These are phyloP conservation scores for Diplodia corticola DNA, from an alignment of 2,329 filamentous ascomycete genomes.

Conservation along the genomic window DNA sequence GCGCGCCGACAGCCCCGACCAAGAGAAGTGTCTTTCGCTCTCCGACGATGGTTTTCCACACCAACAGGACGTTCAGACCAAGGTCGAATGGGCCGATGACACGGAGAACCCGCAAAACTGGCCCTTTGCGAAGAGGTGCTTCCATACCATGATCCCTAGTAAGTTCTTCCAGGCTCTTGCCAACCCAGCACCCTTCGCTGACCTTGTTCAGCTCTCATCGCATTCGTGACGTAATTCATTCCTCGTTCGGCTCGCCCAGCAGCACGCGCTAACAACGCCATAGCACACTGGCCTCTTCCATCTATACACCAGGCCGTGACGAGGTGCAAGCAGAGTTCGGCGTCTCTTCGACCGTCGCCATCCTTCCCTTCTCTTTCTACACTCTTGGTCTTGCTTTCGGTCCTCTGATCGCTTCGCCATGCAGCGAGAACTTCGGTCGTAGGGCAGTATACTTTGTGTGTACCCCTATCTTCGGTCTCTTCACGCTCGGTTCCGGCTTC, in stretches of 20 bases:
- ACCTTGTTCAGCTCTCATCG: slow-evolving; percentile 29
- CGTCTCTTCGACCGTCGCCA: slow-evolving; percentile 27
- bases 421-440: slow-evolving; percentile 71
- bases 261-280: not conserved
- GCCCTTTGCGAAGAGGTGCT: slow-evolving; percentile 64
- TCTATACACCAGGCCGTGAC: slow-evolving; percentile 22
- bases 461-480: slow-evolving; percentile 62
- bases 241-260: not conserved
- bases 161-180: slow-evolving; percentile 30
- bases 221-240: slow-evolving; percentile 15
- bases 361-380: slow-evolving; percentile 31
- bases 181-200: slow-evolving; percentile 63
- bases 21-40: slow-evolving; percentile 1
- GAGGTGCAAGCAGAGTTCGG: slow-evolving; percentile 26
- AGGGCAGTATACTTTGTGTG: slow-evolving; percentile 68
- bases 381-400: slow-evolving; percentile 61
- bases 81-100: slow-evolving; percentile 63
- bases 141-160: slow-evolving; percentile 19
- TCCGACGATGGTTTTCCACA: not conserved
- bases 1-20: not conserved
- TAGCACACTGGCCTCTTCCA: slow-evolving; percentile 21
- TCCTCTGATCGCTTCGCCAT: slow-evolving; percentile 69
- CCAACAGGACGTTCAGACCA: slow-evolving; percentile 26
- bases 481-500: slow-evolving; percentile 45
- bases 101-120: slow-evolving; percentile 72